phyloP scores from a whole-genome alignment of 2,329 filamentous ascomycete species.

The Pleomassaria siparia region DNA sequence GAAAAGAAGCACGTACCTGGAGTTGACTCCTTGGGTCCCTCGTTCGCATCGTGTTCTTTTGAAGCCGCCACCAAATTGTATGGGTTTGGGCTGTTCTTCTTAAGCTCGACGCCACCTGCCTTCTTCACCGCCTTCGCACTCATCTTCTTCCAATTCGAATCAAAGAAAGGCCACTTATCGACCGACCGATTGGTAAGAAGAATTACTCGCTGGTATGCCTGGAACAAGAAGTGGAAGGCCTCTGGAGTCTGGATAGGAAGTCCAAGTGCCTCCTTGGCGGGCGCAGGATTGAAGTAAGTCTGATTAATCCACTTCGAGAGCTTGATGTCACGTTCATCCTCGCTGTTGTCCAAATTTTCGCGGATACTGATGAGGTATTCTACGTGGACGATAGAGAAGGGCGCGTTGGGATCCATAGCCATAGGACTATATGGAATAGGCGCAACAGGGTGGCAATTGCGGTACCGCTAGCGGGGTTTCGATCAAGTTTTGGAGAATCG shows the following conservation, averaged over 20 bases:
- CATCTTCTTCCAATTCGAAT: constrained; percentile 18
- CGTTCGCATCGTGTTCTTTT: neutral
- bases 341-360: constrained; percentile 21
- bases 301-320: constrained; percentile 26
- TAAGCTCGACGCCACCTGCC: neutral
- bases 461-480: too few species aligned
- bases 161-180: constrained; percentile 38
- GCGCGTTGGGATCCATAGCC: neutral
- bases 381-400: constrained; percentile 21
- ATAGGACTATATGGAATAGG: neutral
- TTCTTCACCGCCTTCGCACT: neutral
- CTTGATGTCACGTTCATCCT: constrained; percentile 19
- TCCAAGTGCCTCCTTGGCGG: constrained; percentile 4
- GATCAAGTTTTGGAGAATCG: neutral
- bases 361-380: constrained; percentile 24
- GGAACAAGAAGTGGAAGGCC: constrained; percentile 25
- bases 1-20: too few species aligned
- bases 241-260: constrained; percentile 19
- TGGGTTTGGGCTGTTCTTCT: neutral
- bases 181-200: constrained; percentile 30
- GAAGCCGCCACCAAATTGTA: neutral
- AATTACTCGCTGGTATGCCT: constrained; percentile 32
- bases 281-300: constrained; percentile 19
- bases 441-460: too few species aligned
- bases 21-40: neutral